These are phyloP conservation scores for Roridomyces roridus DNA, from an alignment of 768 basidiomycete species.

Conservation along the genomic window DNA sequence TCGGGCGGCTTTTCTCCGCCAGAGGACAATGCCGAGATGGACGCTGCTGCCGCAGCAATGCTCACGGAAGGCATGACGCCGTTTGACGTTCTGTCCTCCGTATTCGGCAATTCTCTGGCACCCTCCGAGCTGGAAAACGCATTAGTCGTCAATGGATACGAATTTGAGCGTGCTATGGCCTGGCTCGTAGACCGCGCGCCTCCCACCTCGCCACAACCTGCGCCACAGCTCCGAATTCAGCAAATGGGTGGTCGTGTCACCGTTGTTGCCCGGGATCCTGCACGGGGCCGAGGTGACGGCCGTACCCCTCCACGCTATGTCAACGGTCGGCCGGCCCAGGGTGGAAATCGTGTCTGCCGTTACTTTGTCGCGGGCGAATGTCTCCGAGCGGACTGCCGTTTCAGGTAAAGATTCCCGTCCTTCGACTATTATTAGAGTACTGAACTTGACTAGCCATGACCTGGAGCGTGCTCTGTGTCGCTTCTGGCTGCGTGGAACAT, in stretches of 20 bases:
- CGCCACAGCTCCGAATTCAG: slow-evolving; percentile 57
- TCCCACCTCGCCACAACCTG: slow-evolving; percentile 50
- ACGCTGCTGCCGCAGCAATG: slow-evolving; percentile 60
- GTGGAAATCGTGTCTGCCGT: slow-evolving; percentile 86
- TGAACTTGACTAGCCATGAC: slow-evolving; percentile 70
- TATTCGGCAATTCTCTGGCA: slow-evolving; percentile 90
- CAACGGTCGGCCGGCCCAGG: slow-evolving; percentile 62
- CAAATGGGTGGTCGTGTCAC: slow-evolving; percentile 72
- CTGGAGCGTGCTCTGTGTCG: slow-evolving; percentile 93
- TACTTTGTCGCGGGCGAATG: slow-evolving; percentile 98
- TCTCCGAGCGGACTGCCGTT: slow-evolving; percentile 93
- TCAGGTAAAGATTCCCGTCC: slow-evolving; percentile 68
- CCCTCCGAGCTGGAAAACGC: slow-evolving; percentile 95
- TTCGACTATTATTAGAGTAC: slow-evolving; percentile 8
- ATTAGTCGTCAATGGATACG: slow-evolving; percentile 84
- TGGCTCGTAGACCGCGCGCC: slow-evolving; percentile 84
- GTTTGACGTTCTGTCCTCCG: slow-evolving; percentile 92
- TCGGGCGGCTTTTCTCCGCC: slow-evolving; percentile 30
- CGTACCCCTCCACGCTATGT: slow-evolving; percentile 44
- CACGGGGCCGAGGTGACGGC: slow-evolving; percentile 41
- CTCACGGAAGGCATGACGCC: slow-evolving; percentile 96
- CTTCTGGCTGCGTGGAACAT: slow-evolving; percentile 98
- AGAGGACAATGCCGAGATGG: slow-evolving; percentile 37
- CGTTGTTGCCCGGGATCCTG: slow-evolving; percentile 63
- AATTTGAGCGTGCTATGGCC: slow-evolving; percentile 96